A percentile compares a stretch with the other conserved stretches of the same genome.
Evolutionary conservation across 306 rosid species (phyloP).

Genomic region (Crataegus laevigata): DNA sequence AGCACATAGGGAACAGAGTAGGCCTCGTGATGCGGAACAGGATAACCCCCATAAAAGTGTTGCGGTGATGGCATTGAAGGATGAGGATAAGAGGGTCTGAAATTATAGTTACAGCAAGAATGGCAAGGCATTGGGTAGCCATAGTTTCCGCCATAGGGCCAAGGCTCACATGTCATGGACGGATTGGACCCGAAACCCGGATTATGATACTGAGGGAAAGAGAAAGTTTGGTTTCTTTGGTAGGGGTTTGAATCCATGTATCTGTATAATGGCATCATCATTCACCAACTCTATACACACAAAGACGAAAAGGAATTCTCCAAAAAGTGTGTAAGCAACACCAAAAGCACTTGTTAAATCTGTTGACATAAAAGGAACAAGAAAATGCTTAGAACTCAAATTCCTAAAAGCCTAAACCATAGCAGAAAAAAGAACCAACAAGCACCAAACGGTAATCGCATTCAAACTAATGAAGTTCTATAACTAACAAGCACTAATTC

Average conservation of each 20-base stretch:
- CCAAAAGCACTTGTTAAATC: background rate
- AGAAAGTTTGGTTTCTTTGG: constrained; percentile 28
- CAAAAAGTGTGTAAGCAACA: background rate
- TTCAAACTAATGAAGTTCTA: too few species aligned
- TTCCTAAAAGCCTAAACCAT: too few species aligned
- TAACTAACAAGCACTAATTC: background rate
- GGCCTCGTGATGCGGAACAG: constrained; percentile 20
- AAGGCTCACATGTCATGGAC: constrained; percentile 26
- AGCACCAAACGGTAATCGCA: too few species aligned
- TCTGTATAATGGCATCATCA: constrained; percentile 47
- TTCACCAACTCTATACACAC: background rate
- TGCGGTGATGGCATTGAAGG: constrained; percentile 15
- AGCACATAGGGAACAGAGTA: constrained; percentile 26
- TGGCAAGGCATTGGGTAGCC: constrained; percentile 25
- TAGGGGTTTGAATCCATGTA: constrained; percentile 50
- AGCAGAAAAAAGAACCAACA: too few species aligned
- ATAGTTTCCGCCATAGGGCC: constrained; percentile 33
- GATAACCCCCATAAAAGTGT: background rate
- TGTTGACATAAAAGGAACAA: background rate
- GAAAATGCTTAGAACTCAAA: too few species aligned
- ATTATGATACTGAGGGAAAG: constrained; percentile 19
- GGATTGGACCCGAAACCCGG: constrained; percentile 27
- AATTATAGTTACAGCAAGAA: constrained; percentile 40
- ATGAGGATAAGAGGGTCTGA: constrained; percentile 29
- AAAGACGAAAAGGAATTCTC: background rate